A percentile compares a stretch with the other conserved stretches of the same genome.
Evolutionary conservation across 1,284 basidiomycete species (phyloP).

Genomic region (Leccinum subfulvum): DNA sequence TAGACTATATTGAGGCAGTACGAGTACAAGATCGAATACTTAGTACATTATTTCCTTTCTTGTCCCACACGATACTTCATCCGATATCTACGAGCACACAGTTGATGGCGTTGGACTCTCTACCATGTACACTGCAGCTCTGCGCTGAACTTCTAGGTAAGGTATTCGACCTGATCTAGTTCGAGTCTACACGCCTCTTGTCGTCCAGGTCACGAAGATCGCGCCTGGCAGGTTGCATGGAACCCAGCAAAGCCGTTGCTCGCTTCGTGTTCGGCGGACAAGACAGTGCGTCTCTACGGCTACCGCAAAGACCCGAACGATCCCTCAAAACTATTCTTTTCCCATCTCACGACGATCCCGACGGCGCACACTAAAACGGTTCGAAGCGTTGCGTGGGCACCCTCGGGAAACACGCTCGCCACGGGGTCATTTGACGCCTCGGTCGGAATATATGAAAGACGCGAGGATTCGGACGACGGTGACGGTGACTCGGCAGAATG

Average conservation of each 20-base stretch:
- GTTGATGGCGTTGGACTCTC: slow-evolving; percentile 25
- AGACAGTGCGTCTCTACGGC: slow-evolving; percentile 82
- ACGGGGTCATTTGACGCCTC: slow-evolving; percentile 95
- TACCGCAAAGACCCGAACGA: slow-evolving; percentile 48
- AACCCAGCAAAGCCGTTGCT: slow-evolving; percentile 82
- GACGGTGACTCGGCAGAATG: slow-evolving; percentile 51
- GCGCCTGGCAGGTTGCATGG: slow-evolving; percentile 91
- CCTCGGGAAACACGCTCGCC: slow-evolving; percentile 85
- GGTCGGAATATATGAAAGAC: slow-evolving; percentile 88
- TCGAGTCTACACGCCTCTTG: not conserved
- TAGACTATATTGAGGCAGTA: too few relatives aligned
- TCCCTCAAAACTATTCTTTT: slow-evolving; percentile 43
- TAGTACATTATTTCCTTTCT: too few relatives aligned
- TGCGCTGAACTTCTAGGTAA: slow-evolving; percentile 34
- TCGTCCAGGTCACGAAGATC: slow-evolving; percentile 73
- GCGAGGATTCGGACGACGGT: slow-evolving; percentile 45
- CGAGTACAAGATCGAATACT: too few relatives aligned
- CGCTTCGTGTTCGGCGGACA: slow-evolving; percentile 94
- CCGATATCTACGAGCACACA: not conserved
- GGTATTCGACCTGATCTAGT: not conserved
- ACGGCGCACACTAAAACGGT: slow-evolving; percentile 93
- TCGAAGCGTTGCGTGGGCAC: slow-evolving; percentile 87
- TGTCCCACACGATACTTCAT: not conserved
- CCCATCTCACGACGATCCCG: slow-evolving; percentile 59
- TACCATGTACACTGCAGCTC: slow-evolving; percentile 24